Conservation (phyloP, 179 eudicot genomes). For the Amaranthus tricolor region DNA sequence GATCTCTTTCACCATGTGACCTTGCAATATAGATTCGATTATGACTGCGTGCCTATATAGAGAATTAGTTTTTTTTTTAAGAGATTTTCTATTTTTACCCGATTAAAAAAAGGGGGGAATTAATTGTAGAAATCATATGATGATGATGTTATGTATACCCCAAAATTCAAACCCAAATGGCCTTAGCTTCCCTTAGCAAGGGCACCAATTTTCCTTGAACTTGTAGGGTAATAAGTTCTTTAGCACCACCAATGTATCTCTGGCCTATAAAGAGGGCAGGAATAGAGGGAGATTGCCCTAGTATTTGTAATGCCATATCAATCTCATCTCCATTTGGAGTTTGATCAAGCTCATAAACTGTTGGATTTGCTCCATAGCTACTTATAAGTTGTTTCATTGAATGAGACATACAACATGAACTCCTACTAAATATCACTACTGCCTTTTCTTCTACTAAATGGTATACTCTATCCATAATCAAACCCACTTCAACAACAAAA, state of each 20-base stretch:
- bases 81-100: no score
- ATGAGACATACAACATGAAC: conserved; percentile 39
- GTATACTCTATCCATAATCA: conserved; percentile 24
- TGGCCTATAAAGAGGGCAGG: conserved; percentile 37
- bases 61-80: neutral
- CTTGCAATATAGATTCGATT: no score
- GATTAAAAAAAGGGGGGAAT: neutral
- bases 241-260: conserved; percentile 35
- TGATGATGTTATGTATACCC: neutral
- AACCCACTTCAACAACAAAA: neutral
- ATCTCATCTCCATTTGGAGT: conserved; percentile 28
- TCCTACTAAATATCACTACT: conserved; percentile 39
- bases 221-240: conserved; percentile 34
- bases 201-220: conserved; percentile 33
- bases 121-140: neutral
- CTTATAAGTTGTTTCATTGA: conserved; percentile 33
- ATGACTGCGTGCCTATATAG: no score
- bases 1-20: no score
- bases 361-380: conserved; percentile 36
- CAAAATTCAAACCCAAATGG: conserved; percentile 29
- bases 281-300: conserved; percentile 25
- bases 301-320: conserved; percentile 32
- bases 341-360: conserved; percentile 32
- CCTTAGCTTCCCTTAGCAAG: conserved; percentile 34
- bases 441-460: conserved; percentile 30